Percentiles rank a stretch among this genome's conserved stretches.
Conservation (phyloP, 139 green algal species). For the Spirogloea muscicola region DNA sequence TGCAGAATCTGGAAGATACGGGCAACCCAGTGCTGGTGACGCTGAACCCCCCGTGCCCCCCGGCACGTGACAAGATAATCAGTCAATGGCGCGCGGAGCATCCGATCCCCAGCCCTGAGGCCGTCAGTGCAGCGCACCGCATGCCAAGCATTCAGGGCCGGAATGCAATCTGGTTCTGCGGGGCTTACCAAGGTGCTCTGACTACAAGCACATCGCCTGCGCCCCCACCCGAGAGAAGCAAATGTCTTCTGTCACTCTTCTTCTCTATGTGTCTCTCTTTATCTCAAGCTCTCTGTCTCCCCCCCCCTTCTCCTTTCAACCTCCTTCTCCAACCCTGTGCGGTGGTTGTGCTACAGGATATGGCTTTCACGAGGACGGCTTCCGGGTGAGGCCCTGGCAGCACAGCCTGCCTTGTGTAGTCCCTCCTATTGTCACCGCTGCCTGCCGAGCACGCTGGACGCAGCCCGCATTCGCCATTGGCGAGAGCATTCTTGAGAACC, state of each 20-base stretch:
- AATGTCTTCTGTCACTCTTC: slow-evolving; percentile 13
- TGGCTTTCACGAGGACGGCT: slow-evolving; percentile 96
- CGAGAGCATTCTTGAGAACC: neutral
- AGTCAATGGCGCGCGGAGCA: slow-evolving; percentile 10
- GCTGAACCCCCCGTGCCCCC: slow-evolving; percentile 76
- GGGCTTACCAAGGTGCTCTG: slow-evolving; percentile 27
- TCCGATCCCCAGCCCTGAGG: slow-evolving; percentile 5
- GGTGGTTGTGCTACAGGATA: slow-evolving; percentile 57
- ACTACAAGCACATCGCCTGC: too few species aligned
- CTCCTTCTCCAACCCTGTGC: neutral
- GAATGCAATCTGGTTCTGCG: slow-evolving; percentile 12
- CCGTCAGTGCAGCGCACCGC: slow-evolving; percentile 34
- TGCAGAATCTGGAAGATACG: slow-evolving; percentile 60
- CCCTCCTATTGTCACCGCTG: neutral
- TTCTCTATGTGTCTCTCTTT: slow-evolving; percentile 13
- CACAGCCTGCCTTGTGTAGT: neutral
- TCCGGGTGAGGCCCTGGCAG: slow-evolving; percentile 49
- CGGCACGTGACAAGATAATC: neutral
- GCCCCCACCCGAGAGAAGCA: too few species aligned
- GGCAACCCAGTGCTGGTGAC: slow-evolving; percentile 81
- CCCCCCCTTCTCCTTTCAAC: too few species aligned
- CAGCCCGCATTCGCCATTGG: neutral
- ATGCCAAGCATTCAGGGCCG: slow-evolving; percentile 13
- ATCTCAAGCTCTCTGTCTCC: slow-evolving; percentile 1
- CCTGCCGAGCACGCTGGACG: neutral